These are phyloP conservation scores for Chalciporus pseudorubinellus DNA, from an alignment of 768 basidiomycete genomes.

Conservation along the genomic window DNA sequence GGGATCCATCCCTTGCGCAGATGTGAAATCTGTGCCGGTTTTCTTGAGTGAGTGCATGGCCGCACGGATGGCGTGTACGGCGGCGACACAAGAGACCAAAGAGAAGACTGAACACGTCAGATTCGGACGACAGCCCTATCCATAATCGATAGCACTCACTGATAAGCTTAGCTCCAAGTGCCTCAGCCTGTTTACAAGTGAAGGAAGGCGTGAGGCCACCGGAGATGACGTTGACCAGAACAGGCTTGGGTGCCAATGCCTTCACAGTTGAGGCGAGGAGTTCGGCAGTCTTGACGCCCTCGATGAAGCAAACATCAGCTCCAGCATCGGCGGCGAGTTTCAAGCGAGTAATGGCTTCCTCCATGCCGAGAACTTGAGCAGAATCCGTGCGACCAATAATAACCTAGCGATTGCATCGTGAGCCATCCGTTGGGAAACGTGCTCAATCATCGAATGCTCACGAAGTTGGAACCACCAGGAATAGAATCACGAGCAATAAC, in stretches of 20 bases:
- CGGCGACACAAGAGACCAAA: constrained; percentile 71
- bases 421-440: not conserved
- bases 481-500: constrained; percentile 74
- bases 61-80: constrained; percentile 73
- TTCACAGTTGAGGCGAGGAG: constrained; percentile 62
- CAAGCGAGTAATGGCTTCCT: constrained; percentile 64
- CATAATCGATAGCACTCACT: constrained; percentile 43
- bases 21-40: constrained; percentile 69
- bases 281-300: constrained; percentile 69
- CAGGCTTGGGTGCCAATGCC: constrained; percentile 70
- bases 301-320: constrained; percentile 80
- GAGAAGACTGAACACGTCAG: constrained; percentile 55
- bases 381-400: constrained; percentile 78
- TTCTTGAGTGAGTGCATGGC: constrained; percentile 75
- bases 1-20: constrained; percentile 71
- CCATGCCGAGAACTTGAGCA: constrained; percentile 77
- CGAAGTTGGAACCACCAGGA: constrained; percentile 74
- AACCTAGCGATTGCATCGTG: constrained; percentile 39
- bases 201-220: constrained; percentile 77
- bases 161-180: constrained; percentile 72
- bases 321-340: constrained; percentile 71
- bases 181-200: constrained; percentile 65
- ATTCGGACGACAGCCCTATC: not conserved
- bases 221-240: constrained; percentile 78
- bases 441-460: constrained; percentile 25